Percentiles rank a stretch among this genome's conserved stretches.
Evolutionary conservation across 1,284 basidiomycete genomes (phyloP).

Genomic region (Malassezia dermatis): DNA sequence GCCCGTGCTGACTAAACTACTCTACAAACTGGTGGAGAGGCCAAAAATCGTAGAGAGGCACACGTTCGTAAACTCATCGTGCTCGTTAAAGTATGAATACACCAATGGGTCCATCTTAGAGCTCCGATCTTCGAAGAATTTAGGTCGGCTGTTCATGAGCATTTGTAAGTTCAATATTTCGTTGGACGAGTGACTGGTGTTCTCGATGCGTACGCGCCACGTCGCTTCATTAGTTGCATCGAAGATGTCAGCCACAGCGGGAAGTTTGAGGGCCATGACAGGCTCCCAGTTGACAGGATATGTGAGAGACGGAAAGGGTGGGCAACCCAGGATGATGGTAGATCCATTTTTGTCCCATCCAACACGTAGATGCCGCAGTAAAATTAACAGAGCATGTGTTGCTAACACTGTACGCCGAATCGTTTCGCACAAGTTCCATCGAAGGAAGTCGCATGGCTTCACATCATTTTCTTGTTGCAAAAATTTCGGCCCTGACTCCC

Average conservation of each 20-base stretch:
- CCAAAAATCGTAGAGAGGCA: slow-evolving; percentile 22
- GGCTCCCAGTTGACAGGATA: neutral
- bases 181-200: neutral
- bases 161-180: neutral
- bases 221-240: slow-evolving; percentile 11
- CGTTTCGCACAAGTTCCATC: slow-evolving; percentile 21
- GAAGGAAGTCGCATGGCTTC: neutral
- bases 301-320: neutral
- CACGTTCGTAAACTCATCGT: slow-evolving; percentile 32
- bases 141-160: neutral
- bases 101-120: slow-evolving; percentile 7
- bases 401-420: slow-evolving; percentile 26
- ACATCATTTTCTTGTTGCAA: neutral
- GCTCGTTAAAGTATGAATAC: slow-evolving; percentile 18
- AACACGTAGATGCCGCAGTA: slow-evolving; percentile 18
- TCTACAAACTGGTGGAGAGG: slow-evolving; percentile 3
- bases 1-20: slow-evolving; percentile 14
- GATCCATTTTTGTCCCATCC: neutral
- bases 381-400: slow-evolving; percentile 23
- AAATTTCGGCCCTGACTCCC: neutral
- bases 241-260: slow-evolving; percentile 22
- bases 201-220: neutral
- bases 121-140: neutral
- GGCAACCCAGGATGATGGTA: neutral
- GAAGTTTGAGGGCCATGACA: slow-evolving; percentile 20